A percentile compares a stretch with the other conserved stretches of the same genome.
phyloP scores from a whole-genome alignment of 768 basidiomycete species.

The Suillus decipiens region DNA sequence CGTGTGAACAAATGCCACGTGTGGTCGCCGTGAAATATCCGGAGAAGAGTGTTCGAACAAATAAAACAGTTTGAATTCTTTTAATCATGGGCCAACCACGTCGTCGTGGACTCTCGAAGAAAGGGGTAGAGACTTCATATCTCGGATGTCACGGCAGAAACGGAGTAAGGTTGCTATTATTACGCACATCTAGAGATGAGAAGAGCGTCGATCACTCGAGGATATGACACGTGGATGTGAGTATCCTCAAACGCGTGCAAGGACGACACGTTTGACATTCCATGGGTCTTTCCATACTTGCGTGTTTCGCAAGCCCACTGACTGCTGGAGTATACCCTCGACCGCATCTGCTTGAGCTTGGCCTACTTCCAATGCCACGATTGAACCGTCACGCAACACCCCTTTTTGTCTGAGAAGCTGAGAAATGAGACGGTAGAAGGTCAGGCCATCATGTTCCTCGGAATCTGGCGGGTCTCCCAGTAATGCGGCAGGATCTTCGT shows the following conservation, averaged over 20 bases:
- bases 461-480: slow-evolving; percentile 64
- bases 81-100: neutral
- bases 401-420: slow-evolving; percentile 52
- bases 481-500: slow-evolving; percentile 82
- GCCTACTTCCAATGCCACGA: slow-evolving; percentile 82
- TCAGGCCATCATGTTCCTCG: slow-evolving; percentile 47
- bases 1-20: slow-evolving; percentile 5
- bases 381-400: slow-evolving; percentile 52
- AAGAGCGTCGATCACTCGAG: neutral
- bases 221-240: slow-evolving; percentile 3
- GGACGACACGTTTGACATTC: slow-evolving; percentile 71
- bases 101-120: neutral
- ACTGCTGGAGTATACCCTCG: slow-evolving; percentile 50
- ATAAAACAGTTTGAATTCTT: neutral
- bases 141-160: neutral
- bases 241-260: slow-evolving; percentile 46
- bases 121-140: neutral
- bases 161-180: slow-evolving; percentile 4
- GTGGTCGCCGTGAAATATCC: neutral
- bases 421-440: slow-evolving; percentile 75
- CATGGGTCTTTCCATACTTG: slow-evolving; percentile 84
- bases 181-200: slow-evolving; percentile 5
- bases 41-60: neutral
- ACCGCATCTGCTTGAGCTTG: slow-evolving; percentile 69
- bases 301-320: slow-evolving; percentile 47